A percentile compares a stretch with the other conserved stretches of the same genome.
Conservation (phyloP, 2,329 filamentous ascomycete genomes). For the Colletotrichum sidae region DNA sequence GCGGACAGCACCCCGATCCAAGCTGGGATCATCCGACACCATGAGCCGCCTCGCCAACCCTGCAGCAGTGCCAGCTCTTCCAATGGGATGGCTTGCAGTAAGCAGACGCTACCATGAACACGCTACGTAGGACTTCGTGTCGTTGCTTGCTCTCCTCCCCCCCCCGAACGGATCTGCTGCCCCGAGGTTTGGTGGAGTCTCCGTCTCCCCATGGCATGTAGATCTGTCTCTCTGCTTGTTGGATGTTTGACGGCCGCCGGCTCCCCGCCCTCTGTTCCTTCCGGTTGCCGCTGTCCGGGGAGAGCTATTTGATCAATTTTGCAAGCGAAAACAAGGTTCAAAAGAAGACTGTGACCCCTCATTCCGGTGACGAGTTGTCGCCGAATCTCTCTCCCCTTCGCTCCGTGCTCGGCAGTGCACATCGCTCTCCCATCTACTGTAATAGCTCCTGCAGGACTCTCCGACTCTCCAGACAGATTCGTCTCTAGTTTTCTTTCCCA, state of each 20-base stretch:
- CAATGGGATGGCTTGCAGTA: constrained; percentile 28
- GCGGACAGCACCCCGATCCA: constrained; percentile 30
- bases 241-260: constrained; percentile 1
- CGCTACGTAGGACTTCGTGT: too few species aligned
- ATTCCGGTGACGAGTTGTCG: not conserved
- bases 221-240: too few species aligned
- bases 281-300: constrained; percentile 1
- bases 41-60: constrained; percentile 11
- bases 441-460: not conserved
- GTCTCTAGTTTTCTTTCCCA: not conserved
- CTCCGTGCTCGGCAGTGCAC: not conserved
- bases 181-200: constrained; percentile 13
- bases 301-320: not conserved
- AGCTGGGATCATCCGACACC: constrained; percentile 20
- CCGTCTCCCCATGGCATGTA: too few species aligned
- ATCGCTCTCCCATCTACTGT: not conserved
- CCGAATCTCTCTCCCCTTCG: not conserved
- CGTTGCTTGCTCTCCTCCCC: too few species aligned
- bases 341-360: constrained; percentile 20
- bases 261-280: constrained; percentile 3
- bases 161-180: constrained; percentile 29
- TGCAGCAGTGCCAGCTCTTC: constrained; percentile 8
- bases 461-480: not conserved
- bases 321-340: constrained; percentile 22
- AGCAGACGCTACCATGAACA: constrained; percentile 17